Evolutionary conservation across 768 basidiomycete genomes (phyloP).

Genomic region (Amanita thiersii): DNA sequence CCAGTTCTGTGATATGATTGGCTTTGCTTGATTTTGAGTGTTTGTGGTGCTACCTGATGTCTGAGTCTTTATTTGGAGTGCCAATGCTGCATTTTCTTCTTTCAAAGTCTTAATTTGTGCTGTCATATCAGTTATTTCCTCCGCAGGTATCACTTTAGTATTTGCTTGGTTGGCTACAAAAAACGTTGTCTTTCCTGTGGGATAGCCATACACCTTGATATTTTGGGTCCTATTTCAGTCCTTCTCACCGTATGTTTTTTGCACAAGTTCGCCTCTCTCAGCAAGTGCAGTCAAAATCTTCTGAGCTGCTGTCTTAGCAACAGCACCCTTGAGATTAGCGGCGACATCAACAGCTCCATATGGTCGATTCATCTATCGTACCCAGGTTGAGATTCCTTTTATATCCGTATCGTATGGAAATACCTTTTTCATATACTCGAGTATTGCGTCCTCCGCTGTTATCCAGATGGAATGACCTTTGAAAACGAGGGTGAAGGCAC

Average conservation of each 20-base stretch:
- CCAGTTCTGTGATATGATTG: conserved; percentile 41
- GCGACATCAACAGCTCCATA: conserved; percentile 89
- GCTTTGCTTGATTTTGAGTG: neutral
- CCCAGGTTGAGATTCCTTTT: too few relatives aligned
- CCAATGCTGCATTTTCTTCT: conserved; percentile 49
- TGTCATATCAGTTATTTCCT: conserved; percentile 54
- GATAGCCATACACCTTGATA: conserved; percentile 9
- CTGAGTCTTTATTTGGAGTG: conserved; percentile 42
- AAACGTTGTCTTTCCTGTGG: conserved; percentile 73
- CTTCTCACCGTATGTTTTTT: conserved; percentile 72
- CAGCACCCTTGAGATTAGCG: conserved; percentile 84
- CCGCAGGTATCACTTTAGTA: conserved; percentile 54
- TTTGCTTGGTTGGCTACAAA: conserved; percentile 81
- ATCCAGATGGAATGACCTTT: neutral
- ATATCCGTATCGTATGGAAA: conserved; percentile 3
- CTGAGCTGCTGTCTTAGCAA: conserved; percentile 76
- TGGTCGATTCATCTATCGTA: conserved; percentile 79
- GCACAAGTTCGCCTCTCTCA: conserved; percentile 76
- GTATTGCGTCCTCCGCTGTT: conserved; percentile 64
- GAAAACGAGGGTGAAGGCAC: neutral
- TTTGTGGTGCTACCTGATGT: conserved; percentile 27
- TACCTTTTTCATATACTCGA: conserved; percentile 76
- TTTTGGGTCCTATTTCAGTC: conserved; percentile 11
- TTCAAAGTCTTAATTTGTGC: conserved; percentile 45
- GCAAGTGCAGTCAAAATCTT: conserved; percentile 77